Percentiles rank a stretch among this genome's conserved stretches.
Conservation (phyloP, 2,329 filamentous ascomycete species). For the Bipolaris sorokiniana region DNA sequence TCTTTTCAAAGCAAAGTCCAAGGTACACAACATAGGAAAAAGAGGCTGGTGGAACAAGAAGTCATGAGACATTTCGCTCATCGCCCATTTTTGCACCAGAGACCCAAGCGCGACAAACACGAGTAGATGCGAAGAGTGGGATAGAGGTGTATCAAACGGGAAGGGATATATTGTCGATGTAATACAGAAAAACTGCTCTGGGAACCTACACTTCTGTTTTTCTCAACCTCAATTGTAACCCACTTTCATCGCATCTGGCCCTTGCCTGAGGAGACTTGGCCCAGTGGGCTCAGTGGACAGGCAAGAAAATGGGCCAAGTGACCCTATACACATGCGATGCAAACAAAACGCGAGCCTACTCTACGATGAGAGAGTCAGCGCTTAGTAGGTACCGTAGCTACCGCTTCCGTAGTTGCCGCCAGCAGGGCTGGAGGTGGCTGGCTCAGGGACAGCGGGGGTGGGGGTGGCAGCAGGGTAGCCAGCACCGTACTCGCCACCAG, state of each 20-base stretch:
- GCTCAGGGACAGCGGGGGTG: neutral
- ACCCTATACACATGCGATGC: constrained; percentile 21
- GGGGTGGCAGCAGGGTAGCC: constrained; percentile 13
- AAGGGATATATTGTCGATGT: constrained; percentile 33
- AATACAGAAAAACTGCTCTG: constrained; percentile 18
- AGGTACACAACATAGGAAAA: constrained; percentile 18
- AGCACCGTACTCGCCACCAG: constrained; percentile 12
- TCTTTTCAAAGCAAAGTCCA: neutral
- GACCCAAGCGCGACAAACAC: constrained; percentile 4
- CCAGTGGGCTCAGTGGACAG: constrained; percentile 32
- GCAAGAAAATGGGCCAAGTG: constrained; percentile 35
- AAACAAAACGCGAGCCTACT: constrained; percentile 28
- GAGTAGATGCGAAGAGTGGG: neutral
- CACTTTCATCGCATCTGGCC: constrained; percentile 20
- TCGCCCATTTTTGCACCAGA: neutral
- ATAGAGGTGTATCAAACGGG: neutral
- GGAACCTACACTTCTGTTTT: constrained; percentile 8
- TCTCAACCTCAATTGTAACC: constrained; percentile 28
- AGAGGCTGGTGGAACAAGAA: constrained; percentile 9
- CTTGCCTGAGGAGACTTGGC: constrained; percentile 30
- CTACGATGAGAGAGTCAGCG: constrained; percentile 17
- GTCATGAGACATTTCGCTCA: constrained; percentile 6
- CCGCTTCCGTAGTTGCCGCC: constrained; percentile 17
- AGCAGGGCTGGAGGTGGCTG: constrained; percentile 15
- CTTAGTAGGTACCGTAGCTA: constrained; percentile 35